These are phyloP conservation scores for Petasospora fabianii DNA, from an alignment of 1,139 yeast genomes.

Conservation along the genomic window DNA sequence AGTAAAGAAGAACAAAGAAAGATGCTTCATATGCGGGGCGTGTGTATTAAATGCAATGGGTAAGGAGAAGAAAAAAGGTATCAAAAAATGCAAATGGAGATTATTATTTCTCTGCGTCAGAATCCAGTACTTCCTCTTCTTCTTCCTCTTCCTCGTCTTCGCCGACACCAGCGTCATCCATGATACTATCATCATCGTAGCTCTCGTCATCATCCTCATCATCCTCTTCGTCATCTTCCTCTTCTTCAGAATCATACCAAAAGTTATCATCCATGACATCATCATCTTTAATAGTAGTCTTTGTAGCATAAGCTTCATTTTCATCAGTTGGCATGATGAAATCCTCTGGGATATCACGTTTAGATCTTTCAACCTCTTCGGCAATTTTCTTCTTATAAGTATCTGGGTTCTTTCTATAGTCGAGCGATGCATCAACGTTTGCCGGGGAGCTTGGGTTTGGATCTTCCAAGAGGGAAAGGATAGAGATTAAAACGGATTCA, in stretches of 20 bases:
- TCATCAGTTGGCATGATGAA: constrained; percentile 70
- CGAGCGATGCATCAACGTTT: constrained; percentile 93
- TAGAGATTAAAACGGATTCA: constrained; percentile 84
- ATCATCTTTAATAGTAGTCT: constrained; percentile 23
- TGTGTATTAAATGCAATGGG: neutral
- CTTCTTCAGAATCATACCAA: constrained; percentile 29
- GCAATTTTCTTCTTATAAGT: constrained; percentile 75
- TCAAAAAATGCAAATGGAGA: neutral
- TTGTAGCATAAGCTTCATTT: constrained; percentile 22
- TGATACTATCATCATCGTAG: constrained; percentile 28
- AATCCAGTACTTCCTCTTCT: constrained; percentile 28
- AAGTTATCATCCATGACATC: constrained; percentile 42
- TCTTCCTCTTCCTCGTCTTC: constrained; percentile 30
- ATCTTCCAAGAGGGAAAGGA: constrained; percentile 85
- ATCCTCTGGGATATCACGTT: constrained; percentile 80
- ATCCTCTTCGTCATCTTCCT: constrained; percentile 36
- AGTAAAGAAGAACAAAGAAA: neutral
- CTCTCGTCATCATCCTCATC: constrained; percentile 26
- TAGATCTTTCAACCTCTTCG: constrained; percentile 80
- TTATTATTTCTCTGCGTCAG: constrained; percentile 23
- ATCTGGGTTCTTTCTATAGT: constrained; percentile 80
- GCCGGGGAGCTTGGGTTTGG: constrained; percentile 95
- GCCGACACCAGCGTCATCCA: constrained; percentile 27
- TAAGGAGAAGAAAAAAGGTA: neutral
- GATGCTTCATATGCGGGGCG: neutral